phyloP scores from a whole-genome alignment of 2,329 filamentous ascomycete genomes.

The Botrytis medusae region DNA sequence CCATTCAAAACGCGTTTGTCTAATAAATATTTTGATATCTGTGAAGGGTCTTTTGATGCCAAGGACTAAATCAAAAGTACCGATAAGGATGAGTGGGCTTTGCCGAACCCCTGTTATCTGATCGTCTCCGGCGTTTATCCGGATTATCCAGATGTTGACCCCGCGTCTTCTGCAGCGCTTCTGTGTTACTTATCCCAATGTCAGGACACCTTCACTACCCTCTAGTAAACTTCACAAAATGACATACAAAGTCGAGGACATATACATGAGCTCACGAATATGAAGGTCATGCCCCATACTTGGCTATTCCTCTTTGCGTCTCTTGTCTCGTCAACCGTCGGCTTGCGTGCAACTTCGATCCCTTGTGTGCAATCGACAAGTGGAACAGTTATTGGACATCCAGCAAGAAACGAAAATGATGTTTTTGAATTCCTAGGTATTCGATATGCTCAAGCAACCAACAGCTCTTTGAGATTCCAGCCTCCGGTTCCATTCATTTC shows the following conservation, averaged over 20 bases:
- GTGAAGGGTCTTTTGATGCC: not conserved
- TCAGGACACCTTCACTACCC: not conserved
- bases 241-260: not conserved
- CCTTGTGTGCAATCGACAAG: constrained; percentile 30
- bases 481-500: constrained; percentile 21
- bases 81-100: not conserved
- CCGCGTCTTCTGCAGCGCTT: not conserved
- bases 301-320: not conserved
- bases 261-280: not conserved
- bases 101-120: not conserved
- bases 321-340: not conserved
- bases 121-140: not conserved
- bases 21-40: not conserved
- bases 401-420: constrained; percentile 26
- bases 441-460: constrained; percentile 43
- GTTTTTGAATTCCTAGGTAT: constrained; percentile 44
- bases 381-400: constrained; percentile 34
- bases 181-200: not conserved
- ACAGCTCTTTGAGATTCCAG: constrained; percentile 43
- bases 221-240: not conserved
- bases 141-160: not conserved
- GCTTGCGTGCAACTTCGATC: too few species aligned
- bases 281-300: not conserved
- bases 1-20: not conserved
- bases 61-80: not conserved